Conservation (phyloP, 2,329 filamentous ascomycete genomes). For the Metarhizium humberi region DNA sequence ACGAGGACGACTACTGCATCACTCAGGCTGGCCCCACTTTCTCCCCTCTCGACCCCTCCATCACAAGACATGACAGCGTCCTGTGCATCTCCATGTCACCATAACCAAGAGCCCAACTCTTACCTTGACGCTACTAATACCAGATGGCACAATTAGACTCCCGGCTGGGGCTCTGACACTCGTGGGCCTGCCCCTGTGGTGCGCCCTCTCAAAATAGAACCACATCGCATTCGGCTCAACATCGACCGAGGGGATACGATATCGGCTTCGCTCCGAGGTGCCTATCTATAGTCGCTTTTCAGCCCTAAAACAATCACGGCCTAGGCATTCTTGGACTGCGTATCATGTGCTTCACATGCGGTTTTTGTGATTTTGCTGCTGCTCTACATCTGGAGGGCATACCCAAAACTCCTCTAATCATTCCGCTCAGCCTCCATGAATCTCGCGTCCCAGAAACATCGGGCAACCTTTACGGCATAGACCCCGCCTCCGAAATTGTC, state of each 20-base stretch:
- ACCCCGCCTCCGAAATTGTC: not conserved
- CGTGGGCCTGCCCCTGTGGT: not conserved
- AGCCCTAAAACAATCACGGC: not conserved
- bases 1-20: slow-evolving; percentile 1
- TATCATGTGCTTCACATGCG: too few species aligned
- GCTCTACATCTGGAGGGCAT: not conserved
- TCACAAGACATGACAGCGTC: not conserved
- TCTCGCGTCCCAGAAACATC: not conserved
- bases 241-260: not conserved
- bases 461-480: too few species aligned
- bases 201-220: not conserved
- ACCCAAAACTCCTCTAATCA: not conserved
- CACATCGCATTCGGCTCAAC: not conserved
- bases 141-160: not conserved
- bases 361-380: too few species aligned
- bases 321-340: not conserved
- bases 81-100: not conserved
- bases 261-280: too few species aligned
- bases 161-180: too few species aligned
- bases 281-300: not conserved
- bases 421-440: not conserved
- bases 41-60: not conserved
- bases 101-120: not conserved
- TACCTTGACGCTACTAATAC: too few species aligned
- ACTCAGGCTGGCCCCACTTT: not conserved